Evolutionary conservation across 2,329 filamentous ascomycete genomes (phyloP), one percentile per base, ranked within the genome.

Genomic region (Fusarium anguioides): DNA sequence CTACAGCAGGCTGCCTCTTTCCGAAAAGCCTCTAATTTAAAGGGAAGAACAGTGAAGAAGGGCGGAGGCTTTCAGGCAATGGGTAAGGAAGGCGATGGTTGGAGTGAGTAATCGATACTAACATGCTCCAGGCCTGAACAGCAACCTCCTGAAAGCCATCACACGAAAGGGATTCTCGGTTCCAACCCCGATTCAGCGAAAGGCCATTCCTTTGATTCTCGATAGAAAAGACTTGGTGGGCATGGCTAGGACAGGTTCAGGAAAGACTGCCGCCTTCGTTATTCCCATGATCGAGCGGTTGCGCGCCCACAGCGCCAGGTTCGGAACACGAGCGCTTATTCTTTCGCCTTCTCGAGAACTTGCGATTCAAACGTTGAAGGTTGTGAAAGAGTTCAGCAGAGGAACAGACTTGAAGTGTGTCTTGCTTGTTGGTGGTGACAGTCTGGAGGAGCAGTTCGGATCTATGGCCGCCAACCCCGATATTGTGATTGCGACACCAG

Each of bases 171-270:
- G 96, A 17, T 99, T 97, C 80, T 93, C 91, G 1, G 93, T 98
- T 4, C 96, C 96, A 6, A 99, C 96, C 0, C 96, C 96, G 0
- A 99, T 99, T 78, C 96, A 99, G 82, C 89, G 96, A 71, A 98
- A 98, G 80, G 93, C 96, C 3, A 97, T 99, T 45, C 96, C 96
- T 6, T 83, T 98, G 54, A 89, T 99, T 54, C 84, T 98, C 71
- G 92, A 96, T 64, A 88, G 91, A 52, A 92, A 94, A 80, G 96
- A 99, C 84, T 92, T 98, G n/a, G 95, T 99, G 23, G 96, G 94
- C 69, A 99, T 99, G 96, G 96, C 96, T 9, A 87, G 96, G 69
- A 99, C 96, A n/a, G 96, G 96, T 76, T 98, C 94, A 20, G 96
- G 96, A 82, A 99, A 99, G 83, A 99, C 96, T 2, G 96, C 94